phyloP scores from a whole-genome alignment of 305 asterid genomes.

The Solanum hybrid region DNA sequence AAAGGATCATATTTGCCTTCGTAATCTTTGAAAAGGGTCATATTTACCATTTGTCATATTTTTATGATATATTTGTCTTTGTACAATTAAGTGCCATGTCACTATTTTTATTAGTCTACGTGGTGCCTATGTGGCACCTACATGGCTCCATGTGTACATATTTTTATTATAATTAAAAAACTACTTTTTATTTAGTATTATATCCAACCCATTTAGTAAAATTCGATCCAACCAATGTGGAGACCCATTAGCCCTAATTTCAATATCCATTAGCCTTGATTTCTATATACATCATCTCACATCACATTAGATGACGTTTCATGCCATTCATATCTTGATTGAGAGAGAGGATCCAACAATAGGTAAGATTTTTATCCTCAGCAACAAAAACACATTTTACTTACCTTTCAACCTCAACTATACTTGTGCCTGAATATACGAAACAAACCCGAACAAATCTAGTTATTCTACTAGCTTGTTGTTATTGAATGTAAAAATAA shows the following conservation, averaged over 20 bases:
- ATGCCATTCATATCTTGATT: neutral
- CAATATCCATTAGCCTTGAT: neutral
- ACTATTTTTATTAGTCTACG: neutral
- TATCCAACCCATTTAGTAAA: neutral
- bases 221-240: neutral
- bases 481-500: neutral
- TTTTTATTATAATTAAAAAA: too few species aligned
- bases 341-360: neutral
- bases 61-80: neutral
- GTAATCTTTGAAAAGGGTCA: neutral
- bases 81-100: neutral
- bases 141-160: neutral
- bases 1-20: neutral
- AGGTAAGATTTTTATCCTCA: neutral
- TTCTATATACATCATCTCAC: neutral
- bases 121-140: neutral
- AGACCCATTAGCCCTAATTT: neutral
- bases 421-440: neutral
- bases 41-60: neutral
- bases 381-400: neutral
- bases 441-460: too few species aligned
- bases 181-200: neutral
- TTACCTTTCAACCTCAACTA: neutral
- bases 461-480: neutral
- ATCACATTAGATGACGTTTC: neutral